A percentile compares a stretch with the other conserved stretches of the same genome.
Evolutionary conservation across 352 stramenopile genomes (phyloP).

Genomic region (Halophytophthora polymorphica): DNA sequence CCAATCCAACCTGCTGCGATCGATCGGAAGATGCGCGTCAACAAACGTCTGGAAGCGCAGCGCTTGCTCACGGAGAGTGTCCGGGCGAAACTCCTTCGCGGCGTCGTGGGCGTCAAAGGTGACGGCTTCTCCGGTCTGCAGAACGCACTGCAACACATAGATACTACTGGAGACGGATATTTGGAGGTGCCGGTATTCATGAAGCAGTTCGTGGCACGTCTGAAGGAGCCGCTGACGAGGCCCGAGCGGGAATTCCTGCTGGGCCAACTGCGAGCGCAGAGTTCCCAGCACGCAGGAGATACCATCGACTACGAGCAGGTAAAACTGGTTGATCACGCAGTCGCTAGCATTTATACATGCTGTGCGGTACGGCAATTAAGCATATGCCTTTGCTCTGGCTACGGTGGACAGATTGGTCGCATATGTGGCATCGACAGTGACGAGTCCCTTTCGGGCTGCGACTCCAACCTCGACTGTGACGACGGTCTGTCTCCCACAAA

Average conservation of each 20-base stretch:
- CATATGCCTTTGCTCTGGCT: not conserved
- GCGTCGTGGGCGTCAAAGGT: conserved; percentile 24
- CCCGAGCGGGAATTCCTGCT: conserved; percentile 51
- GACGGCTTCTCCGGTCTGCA: conserved; percentile 46
- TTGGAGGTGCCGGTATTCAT: conserved; percentile 37
- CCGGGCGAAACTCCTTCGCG: conserved; percentile 50
- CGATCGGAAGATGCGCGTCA: conserved; percentile 58
- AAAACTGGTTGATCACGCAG: too few relatives aligned
- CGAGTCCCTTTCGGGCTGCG: conserved; percentile 36
- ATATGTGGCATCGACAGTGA: conserved; percentile 57
- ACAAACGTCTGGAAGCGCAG: conserved; percentile 48
- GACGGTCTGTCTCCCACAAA: conserved; percentile 11
- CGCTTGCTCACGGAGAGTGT: conserved; percentile 43
- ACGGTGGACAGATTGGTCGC: conserved; percentile 22
- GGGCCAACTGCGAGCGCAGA: conserved; percentile 25
- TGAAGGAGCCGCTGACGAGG: conserved; percentile 40
- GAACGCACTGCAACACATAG: conserved; percentile 35
- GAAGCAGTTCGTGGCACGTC: conserved; percentile 32
- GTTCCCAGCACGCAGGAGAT: conserved; percentile 5
- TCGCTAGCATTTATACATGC: too few relatives aligned
- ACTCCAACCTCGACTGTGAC: conserved; percentile 13
- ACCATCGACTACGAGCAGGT: conserved; percentile 56
- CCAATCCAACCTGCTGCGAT: too few relatives aligned
- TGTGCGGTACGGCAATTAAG: too few relatives aligned
- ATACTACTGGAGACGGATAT: conserved; percentile 33